Evolutionary conservation across 768 basidiomycete species (phyloP).

Genomic region (Boletus patriciae): DNA sequence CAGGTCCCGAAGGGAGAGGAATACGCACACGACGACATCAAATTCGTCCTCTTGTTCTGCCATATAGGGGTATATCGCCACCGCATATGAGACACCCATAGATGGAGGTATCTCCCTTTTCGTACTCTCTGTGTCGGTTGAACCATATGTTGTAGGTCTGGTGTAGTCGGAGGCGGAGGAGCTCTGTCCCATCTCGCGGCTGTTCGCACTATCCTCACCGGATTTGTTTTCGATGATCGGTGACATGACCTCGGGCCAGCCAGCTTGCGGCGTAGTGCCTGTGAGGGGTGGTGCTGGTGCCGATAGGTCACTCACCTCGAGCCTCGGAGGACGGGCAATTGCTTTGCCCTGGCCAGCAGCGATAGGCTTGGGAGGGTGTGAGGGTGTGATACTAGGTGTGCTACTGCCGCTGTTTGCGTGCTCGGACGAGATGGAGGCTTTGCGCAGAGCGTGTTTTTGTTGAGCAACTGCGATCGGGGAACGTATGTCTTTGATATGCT

Average conservation of each 20-base stretch:
- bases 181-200: slow-evolving; percentile 38
- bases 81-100: slow-evolving; percentile 82
- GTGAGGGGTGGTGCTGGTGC: slow-evolving; percentile 54
- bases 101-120: slow-evolving; percentile 45
- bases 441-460: slow-evolving; percentile 90
- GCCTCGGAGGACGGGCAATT: slow-evolving; percentile 59
- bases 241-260: slow-evolving; percentile 75
- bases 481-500: slow-evolving; percentile 90
- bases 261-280: slow-evolving; percentile 62
- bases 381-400: slow-evolving; percentile 20
- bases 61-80: slow-evolving; percentile 98
- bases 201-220: slow-evolving; percentile 43
- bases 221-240: slow-evolving; percentile 51
- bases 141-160: slow-evolving; percentile 19
- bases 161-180: slow-evolving; percentile 26
- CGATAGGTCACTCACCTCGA: slow-evolving; percentile 67
- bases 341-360: slow-evolving; percentile 33
- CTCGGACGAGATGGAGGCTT: slow-evolving; percentile 52
- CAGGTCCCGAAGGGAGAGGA: not conserved
- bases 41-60: slow-evolving; percentile 99
- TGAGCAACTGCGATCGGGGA: slow-evolving; percentile 97
- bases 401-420: slow-evolving; percentile 16
- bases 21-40: slow-evolving; percentile 88
- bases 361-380: slow-evolving; percentile 24
- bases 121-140: slow-evolving; percentile 35